A percentile compares a stretch with the other conserved stretches of the same genome.
These are phyloP conservation scores for Draba incana DNA, from an alignment of 345 rosid genomes.

Conservation along the genomic window DNA sequence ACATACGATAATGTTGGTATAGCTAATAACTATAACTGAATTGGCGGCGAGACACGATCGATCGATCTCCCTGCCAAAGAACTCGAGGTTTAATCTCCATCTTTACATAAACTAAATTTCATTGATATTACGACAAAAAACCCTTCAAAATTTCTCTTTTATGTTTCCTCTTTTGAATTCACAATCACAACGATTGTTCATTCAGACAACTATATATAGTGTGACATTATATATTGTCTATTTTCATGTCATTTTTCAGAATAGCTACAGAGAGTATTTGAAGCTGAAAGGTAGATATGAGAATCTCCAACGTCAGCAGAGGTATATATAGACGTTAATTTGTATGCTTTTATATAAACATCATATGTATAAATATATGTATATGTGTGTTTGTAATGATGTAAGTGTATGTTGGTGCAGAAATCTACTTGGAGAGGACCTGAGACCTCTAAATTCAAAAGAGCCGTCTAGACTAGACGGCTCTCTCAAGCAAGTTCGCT, in stretches of 20 bases:
- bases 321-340: no score
- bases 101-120: neutral
- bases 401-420: constrained; percentile 41
- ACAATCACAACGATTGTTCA: no score
- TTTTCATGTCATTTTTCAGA: constrained; percentile 26
- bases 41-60: no score
- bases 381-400: constrained; percentile 20
- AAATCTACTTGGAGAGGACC: constrained; percentile 95
- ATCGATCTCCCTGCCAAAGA: constrained; percentile 62
- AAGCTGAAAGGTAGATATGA: constrained; percentile 47
- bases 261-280: constrained; percentile 47
- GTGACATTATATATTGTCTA: constrained; percentile 4
- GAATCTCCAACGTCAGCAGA: constrained; percentile 43
- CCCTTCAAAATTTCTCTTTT: no score
- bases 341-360: no score
- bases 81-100: constrained; percentile 60
- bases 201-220: neutral
- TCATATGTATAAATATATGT: no score
- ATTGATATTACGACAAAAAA: neutral
- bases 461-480: constrained; percentile 85
- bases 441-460: constrained; percentile 85
- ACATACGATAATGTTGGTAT: no score
- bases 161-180: no score
- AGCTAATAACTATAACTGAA: no score
- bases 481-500: constrained; percentile 86